These are phyloP conservation scores for Alternaria triticimaculans DNA, from an alignment of 2,329 filamentous ascomycete species.

Conservation along the genomic window DNA sequence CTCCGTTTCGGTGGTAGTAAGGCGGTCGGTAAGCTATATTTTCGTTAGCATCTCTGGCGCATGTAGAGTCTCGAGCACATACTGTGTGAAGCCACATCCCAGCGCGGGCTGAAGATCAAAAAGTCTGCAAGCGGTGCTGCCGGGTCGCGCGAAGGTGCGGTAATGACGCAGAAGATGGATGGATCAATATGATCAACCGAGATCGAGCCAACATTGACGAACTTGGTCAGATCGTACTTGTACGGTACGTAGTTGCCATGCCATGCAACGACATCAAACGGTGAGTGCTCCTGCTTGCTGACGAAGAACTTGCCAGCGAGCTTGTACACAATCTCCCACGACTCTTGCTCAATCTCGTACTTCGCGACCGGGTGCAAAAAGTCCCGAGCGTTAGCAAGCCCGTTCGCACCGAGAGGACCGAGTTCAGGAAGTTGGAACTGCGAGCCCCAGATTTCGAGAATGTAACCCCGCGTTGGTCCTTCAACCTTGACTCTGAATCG, in stretches of 20 bases:
- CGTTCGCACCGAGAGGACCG: conserved; percentile 49
- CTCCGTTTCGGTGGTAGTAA: conserved; percentile 70
- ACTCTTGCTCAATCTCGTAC: conserved; percentile 62
- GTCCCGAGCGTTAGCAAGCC: conserved; percentile 59
- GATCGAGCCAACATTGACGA: conserved; percentile 75
- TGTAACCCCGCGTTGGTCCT: conserved; percentile 72
- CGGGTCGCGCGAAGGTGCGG: conserved; percentile 62
- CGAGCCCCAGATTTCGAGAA: conserved; percentile 59
- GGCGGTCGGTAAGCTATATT: conserved; percentile 50
- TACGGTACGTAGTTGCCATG: conserved; percentile 77
- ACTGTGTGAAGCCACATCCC: conserved; percentile 65
- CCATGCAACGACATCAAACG: conserved; percentile 82
- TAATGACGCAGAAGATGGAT: conserved; percentile 74
- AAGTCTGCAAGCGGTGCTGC: conserved; percentile 71
- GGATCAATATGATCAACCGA: conserved; percentile 81
- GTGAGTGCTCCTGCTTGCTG: conserved; percentile 71
- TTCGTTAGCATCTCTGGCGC: not conserved
- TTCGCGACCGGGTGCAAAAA: conserved; percentile 75
- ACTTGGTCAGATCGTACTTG: conserved; percentile 81
- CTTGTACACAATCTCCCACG: conserved; percentile 55
- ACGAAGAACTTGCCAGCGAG: conserved; percentile 71
- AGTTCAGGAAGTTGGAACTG: conserved; percentile 49
- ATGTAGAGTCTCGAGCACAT: not conserved
- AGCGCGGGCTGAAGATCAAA: conserved; percentile 69
- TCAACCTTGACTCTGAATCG: conserved; percentile 74